A percentile compares a stretch with the other conserved stretches of the same genome.
Conservation (phyloP, 805 yeast genomes). For the Citeromyces matritensis region DNA sequence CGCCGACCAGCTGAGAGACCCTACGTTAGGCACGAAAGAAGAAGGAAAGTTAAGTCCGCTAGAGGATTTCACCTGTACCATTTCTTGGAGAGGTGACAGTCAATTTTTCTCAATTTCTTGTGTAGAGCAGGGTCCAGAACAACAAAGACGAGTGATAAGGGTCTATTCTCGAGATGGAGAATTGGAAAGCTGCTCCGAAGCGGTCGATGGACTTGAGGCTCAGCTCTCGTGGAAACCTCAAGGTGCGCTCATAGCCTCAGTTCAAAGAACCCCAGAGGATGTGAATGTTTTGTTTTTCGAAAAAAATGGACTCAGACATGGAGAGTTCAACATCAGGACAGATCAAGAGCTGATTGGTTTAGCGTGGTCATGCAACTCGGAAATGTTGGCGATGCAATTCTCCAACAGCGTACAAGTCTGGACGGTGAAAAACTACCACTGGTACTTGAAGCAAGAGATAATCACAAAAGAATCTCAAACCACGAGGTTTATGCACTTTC, state of each 20-base stretch:
- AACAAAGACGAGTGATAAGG: slow-evolving; percentile 60
- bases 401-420: slow-evolving; percentile 62
- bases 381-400: slow-evolving; percentile 58
- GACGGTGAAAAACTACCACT: slow-evolving; percentile 87
- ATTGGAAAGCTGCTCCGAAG: slow-evolving; percentile 74
- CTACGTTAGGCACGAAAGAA: slow-evolving; percentile 70
- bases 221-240: slow-evolving; percentile 80
- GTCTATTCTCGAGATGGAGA: slow-evolving; percentile 72
- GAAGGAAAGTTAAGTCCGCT: slow-evolving; percentile 42
- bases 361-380: slow-evolving; percentile 74
- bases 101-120: slow-evolving; percentile 62
- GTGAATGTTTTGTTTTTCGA: slow-evolving; percentile 69
- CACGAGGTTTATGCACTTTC: slow-evolving; percentile 50
- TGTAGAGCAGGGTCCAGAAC: slow-evolving; percentile 30
- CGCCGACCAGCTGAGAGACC: slow-evolving; percentile 55
- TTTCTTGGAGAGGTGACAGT: slow-evolving; percentile 96
- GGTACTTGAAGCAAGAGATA: slow-evolving; percentile 85
- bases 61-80: slow-evolving; percentile 31
- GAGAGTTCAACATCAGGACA: slow-evolving; percentile 61
- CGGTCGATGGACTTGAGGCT: slow-evolving; percentile 71
- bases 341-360: slow-evolving; percentile 31
- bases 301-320: slow-evolving; percentile 84
- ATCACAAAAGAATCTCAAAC: slow-evolving; percentile 14
- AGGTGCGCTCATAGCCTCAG: slow-evolving; percentile 74
- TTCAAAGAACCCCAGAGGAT: slow-evolving; percentile 48